Evolutionary conservation across 2,329 filamentous ascomycete species (phyloP), one percentile per base, ranked within the genome.

Genomic region (Botrytis byssoidea): DNA sequence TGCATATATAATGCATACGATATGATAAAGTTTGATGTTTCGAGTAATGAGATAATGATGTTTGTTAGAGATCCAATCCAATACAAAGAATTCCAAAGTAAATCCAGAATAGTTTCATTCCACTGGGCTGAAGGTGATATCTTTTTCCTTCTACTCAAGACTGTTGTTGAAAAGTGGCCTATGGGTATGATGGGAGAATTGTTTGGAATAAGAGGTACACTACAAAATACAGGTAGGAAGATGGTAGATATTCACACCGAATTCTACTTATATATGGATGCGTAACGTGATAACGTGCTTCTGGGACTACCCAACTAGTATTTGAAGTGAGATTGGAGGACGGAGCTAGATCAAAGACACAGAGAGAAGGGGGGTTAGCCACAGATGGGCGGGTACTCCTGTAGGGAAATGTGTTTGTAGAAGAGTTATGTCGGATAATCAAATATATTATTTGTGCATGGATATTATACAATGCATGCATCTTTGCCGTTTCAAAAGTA

Each of bases 401-500:
- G 37, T 40, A 12, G 35, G 35, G 35, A 35, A 35, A 35, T 35
- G 4, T 35, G 35, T 35, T 35, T 35, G 35, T 35, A 35, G 35
- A 51, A n/a, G 3, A 7, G n/a, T 6, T 16, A 25, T 55, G 8
- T 16, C 2, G 3, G 18, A 16, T 55, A 9, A 29, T 18, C 1
- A 29, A 0, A 3, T 57, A 18, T 18, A 8, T 18, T 29, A 29
- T 18, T 18, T 29, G 1, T 18, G 16, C 14, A 29, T 18, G 6
- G n/a, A 29, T 1, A 57, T 57, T 29, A 29, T 57, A 57, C 25
- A 9, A n/a, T n/a, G 18, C 18, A 10, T 48, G 0, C 6, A 57
- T 35, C 18, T 12, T 2, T 32, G 4, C 9, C 16, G 2, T 35
- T 2, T 18, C 1, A 2, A 2, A 20, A 32, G 0, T 20, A 6